Conservation (phyloP, 1,284 basidiomycete species). For the Cryptococcus sp. region DNA sequence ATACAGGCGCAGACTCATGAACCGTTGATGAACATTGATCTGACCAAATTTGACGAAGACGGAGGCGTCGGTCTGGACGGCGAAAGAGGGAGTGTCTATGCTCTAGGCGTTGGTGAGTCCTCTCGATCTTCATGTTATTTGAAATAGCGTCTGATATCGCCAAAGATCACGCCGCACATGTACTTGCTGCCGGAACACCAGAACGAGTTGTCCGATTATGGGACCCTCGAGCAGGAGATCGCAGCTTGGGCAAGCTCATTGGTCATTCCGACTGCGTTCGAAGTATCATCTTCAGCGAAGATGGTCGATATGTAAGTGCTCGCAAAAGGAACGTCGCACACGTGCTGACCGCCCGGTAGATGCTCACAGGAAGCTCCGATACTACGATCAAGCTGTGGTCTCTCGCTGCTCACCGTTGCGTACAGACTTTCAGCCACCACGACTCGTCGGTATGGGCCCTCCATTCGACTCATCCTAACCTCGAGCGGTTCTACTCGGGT, state of each 20-base stretch:
- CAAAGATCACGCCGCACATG: conserved; percentile 71
- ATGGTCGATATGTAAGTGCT: conserved; percentile 76
- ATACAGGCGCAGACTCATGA: conserved; percentile 57
- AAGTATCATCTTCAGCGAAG: conserved; percentile 81
- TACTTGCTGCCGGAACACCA: conserved; percentile 85
- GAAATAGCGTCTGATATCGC: conserved; percentile 3
- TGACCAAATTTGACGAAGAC: conserved; percentile 41
- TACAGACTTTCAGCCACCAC: conserved; percentile 96
- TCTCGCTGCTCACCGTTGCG: conserved; percentile 78
- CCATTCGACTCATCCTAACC: conserved; percentile 78
- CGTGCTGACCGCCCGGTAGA: conserved; percentile 53
- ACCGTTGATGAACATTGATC: conserved; percentile 47
- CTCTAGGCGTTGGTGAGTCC: conserved; percentile 62
- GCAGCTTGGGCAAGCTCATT: conserved; percentile 69
- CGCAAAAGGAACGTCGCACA: not conserved
- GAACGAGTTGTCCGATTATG: conserved; percentile 87
- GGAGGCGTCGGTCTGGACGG: conserved; percentile 44
- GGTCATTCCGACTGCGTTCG: conserved; percentile 98
- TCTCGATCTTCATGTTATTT: not conserved
- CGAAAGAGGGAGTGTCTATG: conserved; percentile 74
- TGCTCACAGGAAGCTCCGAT: conserved; percentile 87
- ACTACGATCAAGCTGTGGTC: conserved; percentile 82
- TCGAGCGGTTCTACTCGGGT: conserved; percentile 94
- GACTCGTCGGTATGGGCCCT: conserved; percentile 94
- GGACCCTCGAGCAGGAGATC: conserved; percentile 75